Percentiles rank a stretch among this genome's conserved stretches.
These are phyloP conservation scores for Veloboletus limbatus DNA, from an alignment of 1,284 basidiomycete genomes.

Conservation along the genomic window DNA sequence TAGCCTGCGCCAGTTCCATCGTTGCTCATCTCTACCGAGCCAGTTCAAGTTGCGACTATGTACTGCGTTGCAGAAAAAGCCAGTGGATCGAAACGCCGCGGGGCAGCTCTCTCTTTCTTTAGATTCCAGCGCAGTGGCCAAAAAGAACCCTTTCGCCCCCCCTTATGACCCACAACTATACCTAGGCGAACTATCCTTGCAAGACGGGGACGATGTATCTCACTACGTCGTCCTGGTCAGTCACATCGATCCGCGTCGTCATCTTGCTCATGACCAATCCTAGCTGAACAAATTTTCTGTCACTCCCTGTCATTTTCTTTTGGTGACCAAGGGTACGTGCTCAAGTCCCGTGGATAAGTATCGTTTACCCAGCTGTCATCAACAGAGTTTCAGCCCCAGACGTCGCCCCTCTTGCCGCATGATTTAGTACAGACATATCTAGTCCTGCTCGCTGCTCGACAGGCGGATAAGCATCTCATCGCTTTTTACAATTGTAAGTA, in stretches of 20 bases:
- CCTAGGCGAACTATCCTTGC: slow-evolving; percentile 59
- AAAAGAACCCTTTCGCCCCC: slow-evolving; percentile 72
- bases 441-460: slow-evolving; percentile 66
- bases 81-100: slow-evolving; percentile 47
- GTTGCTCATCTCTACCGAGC: background rate
- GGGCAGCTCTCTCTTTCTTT: slow-evolving; percentile 26
- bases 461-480: slow-evolving; percentile 57
- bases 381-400: slow-evolving; percentile 71
- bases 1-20: background rate
- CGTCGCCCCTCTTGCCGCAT: slow-evolving; percentile 70
- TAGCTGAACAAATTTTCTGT: slow-evolving; percentile 87
- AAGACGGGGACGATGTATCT: slow-evolving; percentile 56
- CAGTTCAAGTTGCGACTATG: slow-evolving; percentile 84
- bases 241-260: slow-evolving; percentile 10
- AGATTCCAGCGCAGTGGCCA: slow-evolving; percentile 30
- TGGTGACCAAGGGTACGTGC: slow-evolving; percentile 71
- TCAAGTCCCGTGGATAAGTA: background rate
- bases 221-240: slow-evolving; percentile 76
- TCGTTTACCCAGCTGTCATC: slow-evolving; percentile 1
- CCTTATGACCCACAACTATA: slow-evolving; percentile 75
- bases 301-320: slow-evolving; percentile 75
- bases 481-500: slow-evolving; percentile 83
- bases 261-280: background rate
- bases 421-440: slow-evolving; percentile 75
- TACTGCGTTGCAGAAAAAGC: slow-evolving; percentile 78